Conservation (phyloP, 2,329 filamentous ascomycete species). For the Pseudocercospora fijiensis region DNA sequence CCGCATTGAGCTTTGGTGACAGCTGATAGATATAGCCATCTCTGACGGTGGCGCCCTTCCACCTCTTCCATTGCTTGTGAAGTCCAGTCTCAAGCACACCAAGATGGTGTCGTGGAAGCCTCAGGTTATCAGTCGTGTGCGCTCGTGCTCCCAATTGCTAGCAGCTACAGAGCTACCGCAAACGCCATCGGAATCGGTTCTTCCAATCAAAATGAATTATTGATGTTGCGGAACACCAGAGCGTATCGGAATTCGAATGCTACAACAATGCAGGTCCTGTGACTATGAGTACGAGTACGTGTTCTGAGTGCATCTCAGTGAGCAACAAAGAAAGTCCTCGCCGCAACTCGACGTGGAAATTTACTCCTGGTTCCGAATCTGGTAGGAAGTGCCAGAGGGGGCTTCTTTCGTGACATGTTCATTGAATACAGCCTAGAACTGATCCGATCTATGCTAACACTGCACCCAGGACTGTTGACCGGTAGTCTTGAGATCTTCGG, state of each 20-base stretch:
- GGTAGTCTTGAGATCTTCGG: too few relatives aligned
- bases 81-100: not conserved
- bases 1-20: not conserved
- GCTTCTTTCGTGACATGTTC: conserved; percentile 13
- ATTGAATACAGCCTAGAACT: conserved; percentile 8
- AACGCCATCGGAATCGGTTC: too few relatives aligned
- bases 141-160: not conserved
- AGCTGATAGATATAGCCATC: not conserved
- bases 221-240: too few relatives aligned
- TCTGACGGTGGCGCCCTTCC: not conserved
- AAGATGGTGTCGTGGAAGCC: not conserved
- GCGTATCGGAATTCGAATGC: too few relatives aligned
- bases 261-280: too few relatives aligned
- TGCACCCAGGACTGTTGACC: too few relatives aligned
- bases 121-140: not conserved
- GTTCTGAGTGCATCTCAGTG: too few relatives aligned
- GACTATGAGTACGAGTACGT: too few relatives aligned
- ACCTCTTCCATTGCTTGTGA: not conserved
- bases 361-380: too few relatives aligned
- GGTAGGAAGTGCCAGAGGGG: not conserved
- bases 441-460: not conserved
- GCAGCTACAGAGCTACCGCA: not conserved
- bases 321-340: too few relatives aligned
- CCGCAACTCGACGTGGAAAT: too few relatives aligned
- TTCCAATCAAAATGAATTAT: too few relatives aligned